These are phyloP conservation scores for Chlorella sp. DNA, from an alignment of 139 green algal species.

Conservation along the genomic window DNA sequence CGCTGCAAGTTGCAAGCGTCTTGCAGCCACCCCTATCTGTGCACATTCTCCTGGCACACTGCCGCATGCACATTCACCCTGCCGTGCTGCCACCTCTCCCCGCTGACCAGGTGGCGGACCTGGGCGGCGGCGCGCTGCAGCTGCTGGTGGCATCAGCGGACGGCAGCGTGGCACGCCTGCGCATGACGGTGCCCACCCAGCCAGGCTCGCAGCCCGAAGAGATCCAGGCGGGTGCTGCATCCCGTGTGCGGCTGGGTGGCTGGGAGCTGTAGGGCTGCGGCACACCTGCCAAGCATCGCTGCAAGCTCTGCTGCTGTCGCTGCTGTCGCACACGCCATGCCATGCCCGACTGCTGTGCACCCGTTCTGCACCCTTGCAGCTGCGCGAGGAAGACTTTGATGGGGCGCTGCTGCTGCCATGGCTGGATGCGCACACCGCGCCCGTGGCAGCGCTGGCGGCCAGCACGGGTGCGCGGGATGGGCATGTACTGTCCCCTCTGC, in stretches of 20 bases:
- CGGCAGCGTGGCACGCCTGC: slow-evolving; percentile 14
- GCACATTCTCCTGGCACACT: too few species aligned
- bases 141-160: neutral
- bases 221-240: slow-evolving; percentile 4
- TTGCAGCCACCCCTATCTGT: too few species aligned
- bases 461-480: neutral
- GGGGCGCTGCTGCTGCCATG: slow-evolving; percentile 29
- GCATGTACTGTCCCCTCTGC: neutral
- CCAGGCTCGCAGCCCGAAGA: slow-evolving; percentile 14
- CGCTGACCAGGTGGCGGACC: neutral
- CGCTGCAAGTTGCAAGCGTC: too few species aligned
- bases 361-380: neutral
- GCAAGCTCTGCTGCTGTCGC: neutral
- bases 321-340: too few species aligned
- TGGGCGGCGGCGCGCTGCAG: slow-evolving; percentile 23
- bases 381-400: slow-evolving; percentile 29
- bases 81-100: too few species aligned
- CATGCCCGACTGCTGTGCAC: too few species aligned
- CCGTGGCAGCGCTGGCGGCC: slow-evolving; percentile 2
- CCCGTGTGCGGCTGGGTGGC: too few species aligned
- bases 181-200: slow-evolving; percentile 25
- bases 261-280: too few species aligned
- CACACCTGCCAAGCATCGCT: too few species aligned
- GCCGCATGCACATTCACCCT: too few species aligned
- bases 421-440: slow-evolving; percentile 7